Conservation (phyloP, 176 grass and related monocot species). For the Rhynchospora breviuscula region DNA sequence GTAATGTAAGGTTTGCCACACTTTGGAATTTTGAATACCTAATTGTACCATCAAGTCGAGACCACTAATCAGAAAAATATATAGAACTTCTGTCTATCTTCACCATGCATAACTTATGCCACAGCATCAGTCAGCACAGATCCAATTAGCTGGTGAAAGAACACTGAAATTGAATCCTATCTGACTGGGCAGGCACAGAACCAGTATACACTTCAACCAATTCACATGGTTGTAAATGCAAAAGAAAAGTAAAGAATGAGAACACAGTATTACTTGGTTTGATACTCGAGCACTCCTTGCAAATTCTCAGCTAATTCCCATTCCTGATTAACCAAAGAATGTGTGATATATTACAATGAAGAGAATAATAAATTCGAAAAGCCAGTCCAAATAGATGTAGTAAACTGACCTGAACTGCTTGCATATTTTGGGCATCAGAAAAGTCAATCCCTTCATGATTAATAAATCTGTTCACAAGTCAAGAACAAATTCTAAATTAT, state of each 20-base stretch:
- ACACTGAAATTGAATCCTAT: neutral
- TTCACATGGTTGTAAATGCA: neutral
- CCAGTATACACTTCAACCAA: neutral
- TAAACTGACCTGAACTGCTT: constrained; percentile 76
- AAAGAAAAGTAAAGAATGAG: neutral
- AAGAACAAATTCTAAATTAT: neutral
- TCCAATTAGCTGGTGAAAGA: neutral
- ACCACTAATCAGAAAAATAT: neutral
- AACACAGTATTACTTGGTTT: constrained; percentile 62
- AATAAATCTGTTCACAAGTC: constrained; percentile 64
- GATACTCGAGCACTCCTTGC: constrained; percentile 88
- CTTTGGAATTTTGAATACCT: constrained; percentile 98
- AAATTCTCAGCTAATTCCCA: constrained; percentile 96
- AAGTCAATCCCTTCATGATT: constrained; percentile 98
- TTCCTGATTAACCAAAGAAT: constrained; percentile 56
- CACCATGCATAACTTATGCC: neutral
- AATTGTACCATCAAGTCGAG: constrained; percentile 17
- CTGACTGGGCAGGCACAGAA: neutral
- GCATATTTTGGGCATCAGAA: constrained; percentile 94
- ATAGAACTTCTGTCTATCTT: neutral
- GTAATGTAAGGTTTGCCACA: constrained; percentile 87
- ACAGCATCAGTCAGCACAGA: neutral
- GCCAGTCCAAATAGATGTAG: constrained; percentile 13
- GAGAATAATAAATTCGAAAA: constrained; percentile 11
- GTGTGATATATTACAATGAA: constrained; percentile 16